Base-by-base conservation (phyloP, 1,139 yeast genomes). In the Protomyces inouyei region DNA sequence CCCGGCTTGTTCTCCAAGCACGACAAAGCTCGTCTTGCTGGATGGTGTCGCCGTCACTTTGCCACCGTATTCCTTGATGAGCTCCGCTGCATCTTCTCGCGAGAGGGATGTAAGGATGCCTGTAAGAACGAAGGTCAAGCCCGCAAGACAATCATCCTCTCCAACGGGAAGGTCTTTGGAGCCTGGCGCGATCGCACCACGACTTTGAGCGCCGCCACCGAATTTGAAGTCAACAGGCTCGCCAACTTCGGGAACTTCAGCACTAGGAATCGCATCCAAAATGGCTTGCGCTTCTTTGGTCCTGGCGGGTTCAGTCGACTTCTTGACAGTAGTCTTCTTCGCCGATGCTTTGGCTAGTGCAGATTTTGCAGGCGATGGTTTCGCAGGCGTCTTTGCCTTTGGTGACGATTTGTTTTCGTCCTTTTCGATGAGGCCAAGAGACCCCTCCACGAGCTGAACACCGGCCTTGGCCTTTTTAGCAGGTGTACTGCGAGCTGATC, bases 1-100 rank as follows among this genome's bases (percentile, higher is more conserved):
- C 0, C 99, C 99, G 0, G 98, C 98, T 70, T 93, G 97, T 60
- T 83, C 90, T 5, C 99, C 99, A 37, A 95, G 80, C 1, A 93
- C 97, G 4, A 93, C 97, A 56, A 91, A 80, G 45, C 90, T 84
- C 0, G 98, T 95, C 72, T 87, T 88, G 23, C 90, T 85, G 63
- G 95, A 88, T 37, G 93, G 87, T 0, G 97, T 83, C 69, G 89
- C 84, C 1, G 97, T 89, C 12, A 92, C 96, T 71, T 86, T 86
- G n/a, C 97, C 99, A 16, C 98, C 98, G 71, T 92, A 91, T 68
- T 82, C 80, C 71, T 88, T 86, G 3, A 97, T 96, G 32, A 89
- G 73, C 38, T 82, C 81, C 71, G 87, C 95, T 25, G 93, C 87
- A 36, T 83, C 85, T 0, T 83, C 86, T 68, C 99, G 82, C 67